phyloP scores from a whole-genome alignment of 2,329 filamentous ascomycete species.

The Verticillium nonalfalfae region DNA sequence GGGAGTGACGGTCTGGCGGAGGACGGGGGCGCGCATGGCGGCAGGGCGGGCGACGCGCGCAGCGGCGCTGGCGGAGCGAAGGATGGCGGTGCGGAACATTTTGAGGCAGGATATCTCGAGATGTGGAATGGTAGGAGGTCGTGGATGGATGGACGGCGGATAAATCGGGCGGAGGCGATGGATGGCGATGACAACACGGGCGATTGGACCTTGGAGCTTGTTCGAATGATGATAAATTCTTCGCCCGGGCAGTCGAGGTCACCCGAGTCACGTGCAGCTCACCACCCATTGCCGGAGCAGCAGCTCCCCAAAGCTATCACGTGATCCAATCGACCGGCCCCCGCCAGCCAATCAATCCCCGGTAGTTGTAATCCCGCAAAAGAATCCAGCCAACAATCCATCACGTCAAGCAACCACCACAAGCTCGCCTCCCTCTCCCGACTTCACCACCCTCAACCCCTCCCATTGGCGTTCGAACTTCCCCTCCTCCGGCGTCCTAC shows the following conservation, averaged over 20 bases:
- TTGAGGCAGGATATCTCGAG: constrained; percentile 22
- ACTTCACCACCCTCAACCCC: constrained; percentile 2
- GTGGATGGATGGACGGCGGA: not conserved
- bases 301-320: constrained; percentile 2
- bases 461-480: not conserved
- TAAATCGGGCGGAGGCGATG: not conserved
- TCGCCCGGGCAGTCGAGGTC: constrained; percentile 5
- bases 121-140: not conserved
- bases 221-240: constrained; percentile 14
- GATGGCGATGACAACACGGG: not conserved
- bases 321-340: constrained; percentile 3
- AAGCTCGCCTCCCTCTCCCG: constrained; percentile 6
- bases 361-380: constrained; percentile 15
- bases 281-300: not conserved
- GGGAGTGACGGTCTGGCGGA: constrained; percentile 46
- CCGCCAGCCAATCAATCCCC: constrained; percentile 10
- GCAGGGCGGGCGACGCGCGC: constrained; percentile 45
- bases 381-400: constrained; percentile 10
- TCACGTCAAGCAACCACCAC: constrained; percentile 10
- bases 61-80: constrained; percentile 65
- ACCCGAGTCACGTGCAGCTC: constrained; percentile 6
- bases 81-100: constrained; percentile 87
- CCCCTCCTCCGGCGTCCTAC: not conserved
- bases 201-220: not conserved
- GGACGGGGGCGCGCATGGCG: constrained; percentile 21